Evolutionary conservation across 257 asterid species (phyloP).

Genomic region (Coffea eugenioides): DNA sequence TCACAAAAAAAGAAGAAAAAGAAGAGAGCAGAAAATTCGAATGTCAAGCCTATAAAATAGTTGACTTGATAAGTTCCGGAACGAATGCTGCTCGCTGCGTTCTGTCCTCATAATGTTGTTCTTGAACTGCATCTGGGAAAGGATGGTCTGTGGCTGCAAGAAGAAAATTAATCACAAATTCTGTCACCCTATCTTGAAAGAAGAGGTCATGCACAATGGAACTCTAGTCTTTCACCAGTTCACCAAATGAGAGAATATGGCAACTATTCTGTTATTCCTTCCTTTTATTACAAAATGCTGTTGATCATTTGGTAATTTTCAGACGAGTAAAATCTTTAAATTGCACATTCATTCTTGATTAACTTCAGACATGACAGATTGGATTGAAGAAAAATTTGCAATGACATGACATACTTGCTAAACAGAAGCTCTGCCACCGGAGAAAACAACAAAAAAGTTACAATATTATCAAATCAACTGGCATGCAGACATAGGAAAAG

Average conservation of each 20-base stretch:
- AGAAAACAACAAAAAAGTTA: slow-evolving; percentile 1
- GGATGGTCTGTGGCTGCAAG: slow-evolving; percentile 21
- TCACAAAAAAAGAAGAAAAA: no score
- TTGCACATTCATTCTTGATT: no score
- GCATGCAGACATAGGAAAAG: not conserved
- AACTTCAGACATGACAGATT: no score
- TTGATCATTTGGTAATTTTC: no score
- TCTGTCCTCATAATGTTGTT: slow-evolving; percentile 36
- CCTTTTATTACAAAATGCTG: no score
- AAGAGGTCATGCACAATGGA: not conserved
- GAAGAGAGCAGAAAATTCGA: not conserved
- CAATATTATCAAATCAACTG: not conserved
- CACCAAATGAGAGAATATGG: no score
- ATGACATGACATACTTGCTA: no score
- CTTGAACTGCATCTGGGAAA: slow-evolving; percentile 26
- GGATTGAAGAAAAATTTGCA: no score
- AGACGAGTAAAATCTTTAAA: no score
- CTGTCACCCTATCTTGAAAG: not conserved
- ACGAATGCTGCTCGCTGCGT: slow-evolving; percentile 41
- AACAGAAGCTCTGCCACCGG: no score
- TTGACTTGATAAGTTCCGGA: slow-evolving; percentile 51
- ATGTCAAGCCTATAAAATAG: slow-evolving; percentile 19
- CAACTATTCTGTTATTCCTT: no score
- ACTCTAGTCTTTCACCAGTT: not conserved
- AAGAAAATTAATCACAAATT: no score